phyloP scores from a whole-genome alignment of 2,329 filamentous ascomycete species.

The Emergomyces orientalis region DNA sequence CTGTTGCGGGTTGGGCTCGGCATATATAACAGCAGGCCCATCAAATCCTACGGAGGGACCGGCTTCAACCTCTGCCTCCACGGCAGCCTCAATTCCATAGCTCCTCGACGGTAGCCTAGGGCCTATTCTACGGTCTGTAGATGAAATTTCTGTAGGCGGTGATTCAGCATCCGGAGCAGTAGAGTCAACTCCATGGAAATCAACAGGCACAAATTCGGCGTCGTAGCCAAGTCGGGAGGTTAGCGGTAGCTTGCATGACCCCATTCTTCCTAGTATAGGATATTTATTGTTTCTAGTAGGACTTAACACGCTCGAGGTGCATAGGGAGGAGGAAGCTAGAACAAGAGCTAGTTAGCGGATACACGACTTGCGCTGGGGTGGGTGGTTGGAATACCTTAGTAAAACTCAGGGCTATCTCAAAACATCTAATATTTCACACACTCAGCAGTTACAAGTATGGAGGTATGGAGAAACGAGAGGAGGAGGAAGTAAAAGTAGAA shows the following conservation, averaged over 20 bases:
- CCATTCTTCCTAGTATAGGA: neutral
- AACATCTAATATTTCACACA: neutral
- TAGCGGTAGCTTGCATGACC: neutral
- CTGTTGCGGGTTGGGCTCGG: neutral
- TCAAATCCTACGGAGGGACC: neutral
- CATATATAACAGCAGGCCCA: neutral
- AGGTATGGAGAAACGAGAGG: neutral
- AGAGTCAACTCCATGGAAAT: neutral
- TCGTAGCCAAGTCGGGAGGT: neutral
- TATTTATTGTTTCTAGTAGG: neutral
- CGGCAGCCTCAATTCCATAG: neutral
- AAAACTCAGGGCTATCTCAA: neutral
- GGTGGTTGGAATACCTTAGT: neutral
- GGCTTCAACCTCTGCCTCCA: neutral
- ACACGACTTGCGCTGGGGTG: neutral
- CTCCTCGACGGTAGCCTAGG: neutral
- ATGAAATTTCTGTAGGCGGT: neutral
- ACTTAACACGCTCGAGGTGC: neutral
- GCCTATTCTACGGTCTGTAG: neutral
- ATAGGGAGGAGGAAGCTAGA: neutral
- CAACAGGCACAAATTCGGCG: neutral
- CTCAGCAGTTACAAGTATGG: neutral
- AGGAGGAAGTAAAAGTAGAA: neutral
- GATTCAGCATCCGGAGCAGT: neutral
- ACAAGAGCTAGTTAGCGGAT: neutral